Percentiles rank a stretch among this genome's conserved stretches.
Evolutionary conservation across 495 filamentous ascomycete species (phyloP).

Genomic region (Penicillium parvum): DNA sequence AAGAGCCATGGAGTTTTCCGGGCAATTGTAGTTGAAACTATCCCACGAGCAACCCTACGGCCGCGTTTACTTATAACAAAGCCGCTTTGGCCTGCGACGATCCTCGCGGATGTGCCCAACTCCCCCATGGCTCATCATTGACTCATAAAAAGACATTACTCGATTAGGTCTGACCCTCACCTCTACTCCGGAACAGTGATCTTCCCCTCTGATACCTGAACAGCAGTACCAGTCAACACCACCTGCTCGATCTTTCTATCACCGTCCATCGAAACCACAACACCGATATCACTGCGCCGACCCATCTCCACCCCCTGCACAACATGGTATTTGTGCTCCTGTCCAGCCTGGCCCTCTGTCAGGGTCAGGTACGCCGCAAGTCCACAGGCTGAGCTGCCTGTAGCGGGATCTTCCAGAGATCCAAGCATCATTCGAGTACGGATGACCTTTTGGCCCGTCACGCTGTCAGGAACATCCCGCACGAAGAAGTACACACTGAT

Average conservation of each 20-base stretch:
- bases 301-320: constrained; percentile 81
- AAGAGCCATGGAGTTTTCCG: too few species aligned
- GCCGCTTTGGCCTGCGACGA: too few species aligned
- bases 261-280: constrained; percentile 35
- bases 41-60: too few species aligned
- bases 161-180: too few species aligned
- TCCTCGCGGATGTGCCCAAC: too few species aligned
- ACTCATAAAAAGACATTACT: too few species aligned
- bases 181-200: constrained; percentile 23
- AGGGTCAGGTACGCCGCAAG: constrained; percentile 56
- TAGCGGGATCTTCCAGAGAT: constrained; percentile 63
- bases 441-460: constrained; percentile 27
- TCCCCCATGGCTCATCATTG: too few species aligned
- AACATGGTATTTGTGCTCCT: constrained; percentile 43
- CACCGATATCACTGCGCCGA: constrained; percentile 55
- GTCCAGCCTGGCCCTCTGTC: constrained; percentile 25
- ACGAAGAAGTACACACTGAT: constrained; percentile 58
- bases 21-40: too few species aligned
- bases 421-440: constrained; percentile 51
- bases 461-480: constrained; percentile 27
- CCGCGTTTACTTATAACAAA: too few species aligned
- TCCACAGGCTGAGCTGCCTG: constrained; percentile 61
- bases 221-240: constrained; percentile 51
- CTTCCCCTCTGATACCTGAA: constrained; percentile 54
- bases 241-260: constrained; percentile 43